phyloP scores from a whole-genome alignment of 257 asterid genomes.

The Capsicum chinense region DNA sequence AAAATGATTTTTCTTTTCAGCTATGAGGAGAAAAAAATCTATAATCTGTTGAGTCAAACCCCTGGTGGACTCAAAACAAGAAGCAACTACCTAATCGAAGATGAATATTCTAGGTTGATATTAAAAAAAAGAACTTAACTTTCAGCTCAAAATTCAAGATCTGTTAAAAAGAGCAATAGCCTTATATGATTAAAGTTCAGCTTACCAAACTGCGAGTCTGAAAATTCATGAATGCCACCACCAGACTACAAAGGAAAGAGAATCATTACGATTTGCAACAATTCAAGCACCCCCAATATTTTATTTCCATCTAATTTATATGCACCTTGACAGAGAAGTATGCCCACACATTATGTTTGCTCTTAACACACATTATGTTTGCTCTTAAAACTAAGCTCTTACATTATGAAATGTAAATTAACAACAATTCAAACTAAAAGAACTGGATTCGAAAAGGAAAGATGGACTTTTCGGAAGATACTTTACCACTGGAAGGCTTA shows the following conservation, averaged over 20 bases:
- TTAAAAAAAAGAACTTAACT: neutral
- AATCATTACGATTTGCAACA: conserved; percentile 30
- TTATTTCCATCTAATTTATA: conserved; percentile 22
- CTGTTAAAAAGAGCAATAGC: neutral
- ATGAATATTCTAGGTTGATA: conserved; percentile 19
- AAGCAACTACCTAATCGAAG: conserved; percentile 13
- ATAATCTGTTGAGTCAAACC: neutral
- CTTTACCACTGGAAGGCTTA: conserved; percentile 93
- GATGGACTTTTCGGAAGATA: conserved; percentile 24
- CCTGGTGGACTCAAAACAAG: conserved; percentile 13
- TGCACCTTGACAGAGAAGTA: conserved; percentile 98
- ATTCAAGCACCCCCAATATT: neutral
- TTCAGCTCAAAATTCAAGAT: neutral
- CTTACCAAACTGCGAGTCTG: conserved; percentile 99
- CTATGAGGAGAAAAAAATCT: neutral
- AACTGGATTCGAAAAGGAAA: conserved; percentile 25
- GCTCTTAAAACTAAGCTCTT: conserved; percentile 75
- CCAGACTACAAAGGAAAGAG: conserved; percentile 80
- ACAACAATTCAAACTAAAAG: conserved; percentile 33
- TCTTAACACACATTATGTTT: conserved; percentile 73
- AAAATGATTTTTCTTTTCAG: neutral
- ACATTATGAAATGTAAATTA: conserved; percentile 40
- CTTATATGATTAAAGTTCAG: conserved; percentile 26
- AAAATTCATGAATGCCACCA: conserved; percentile 99
- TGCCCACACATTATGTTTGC: conserved; percentile 93